Conservation (phyloP, 2,329 filamentous ascomycete genomes). For the Calonectria henricotiae region DNA sequence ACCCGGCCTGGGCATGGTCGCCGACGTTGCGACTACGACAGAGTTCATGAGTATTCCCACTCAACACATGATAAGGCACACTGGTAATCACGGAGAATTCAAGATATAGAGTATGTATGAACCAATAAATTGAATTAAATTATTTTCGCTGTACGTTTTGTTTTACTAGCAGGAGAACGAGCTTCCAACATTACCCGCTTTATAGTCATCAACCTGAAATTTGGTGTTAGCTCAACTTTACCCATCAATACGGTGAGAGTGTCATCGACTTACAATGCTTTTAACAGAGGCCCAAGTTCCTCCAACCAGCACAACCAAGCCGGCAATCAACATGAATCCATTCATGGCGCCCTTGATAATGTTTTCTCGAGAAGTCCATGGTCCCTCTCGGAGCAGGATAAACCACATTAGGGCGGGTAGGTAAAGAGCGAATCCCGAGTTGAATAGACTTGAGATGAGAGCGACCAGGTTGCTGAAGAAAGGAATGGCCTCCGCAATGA, state of each 20-base stretch:
- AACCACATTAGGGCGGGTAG: slow-evolving; percentile 38
- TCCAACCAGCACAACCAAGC: slow-evolving; percentile 34
- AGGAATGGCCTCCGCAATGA: slow-evolving; percentile 37
- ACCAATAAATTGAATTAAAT: slow-evolving; percentile 22
- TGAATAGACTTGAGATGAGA: slow-evolving; percentile 37
- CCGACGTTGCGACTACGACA: no score
- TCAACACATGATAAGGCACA: no score
- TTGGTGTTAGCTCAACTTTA: background rate
- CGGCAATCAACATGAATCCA: slow-evolving; percentile 36
- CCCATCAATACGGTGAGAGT: no score
- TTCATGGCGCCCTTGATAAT: slow-evolving; percentile 35
- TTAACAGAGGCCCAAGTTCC: slow-evolving; percentile 38
- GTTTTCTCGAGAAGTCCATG: slow-evolving; percentile 34
- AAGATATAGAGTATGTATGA: background rate
- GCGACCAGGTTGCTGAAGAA: slow-evolving; percentile 39
- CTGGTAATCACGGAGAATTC: background rate
- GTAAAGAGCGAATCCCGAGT: slow-evolving; percentile 37
- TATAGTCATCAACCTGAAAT: slow-evolving; percentile 35
- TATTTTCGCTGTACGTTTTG: background rate
- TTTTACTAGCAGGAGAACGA: slow-evolving; percentile 33
- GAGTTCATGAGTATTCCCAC: background rate
- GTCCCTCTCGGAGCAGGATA: slow-evolving; percentile 33
- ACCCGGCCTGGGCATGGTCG: no score
- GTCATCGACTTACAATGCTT: slow-evolving; percentile 32
- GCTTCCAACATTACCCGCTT: slow-evolving; percentile 20